These are phyloP conservation scores for Arabis hirsuta DNA, from an alignment of 345 rosid genomes.

Conservation along the genomic window DNA sequence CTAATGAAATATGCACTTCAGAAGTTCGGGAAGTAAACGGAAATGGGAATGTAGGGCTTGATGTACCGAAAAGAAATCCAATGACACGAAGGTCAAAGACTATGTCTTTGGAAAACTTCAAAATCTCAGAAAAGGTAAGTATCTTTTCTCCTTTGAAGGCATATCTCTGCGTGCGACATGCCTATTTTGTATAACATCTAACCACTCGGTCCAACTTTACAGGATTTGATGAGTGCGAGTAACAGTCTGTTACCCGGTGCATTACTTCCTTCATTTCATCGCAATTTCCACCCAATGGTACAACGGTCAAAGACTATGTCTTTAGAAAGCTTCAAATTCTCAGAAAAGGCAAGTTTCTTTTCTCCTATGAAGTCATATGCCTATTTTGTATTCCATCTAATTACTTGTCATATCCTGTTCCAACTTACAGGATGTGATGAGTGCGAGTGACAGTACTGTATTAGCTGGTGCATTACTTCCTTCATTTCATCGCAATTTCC, in stretches of 20 bases:
- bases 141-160: slow-evolving; percentile 45
- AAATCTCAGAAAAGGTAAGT: slow-evolving; percentile 49
- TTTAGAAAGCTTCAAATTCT: slow-evolving; percentile 55
- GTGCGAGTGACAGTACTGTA: slow-evolving; percentile 29
- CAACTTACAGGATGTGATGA: slow-evolving; percentile 33
- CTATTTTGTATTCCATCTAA: not conserved
- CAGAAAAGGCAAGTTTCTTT: slow-evolving; percentile 47
- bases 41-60: slow-evolving; percentile 40
- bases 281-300: slow-evolving; percentile 38
- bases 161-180: not conserved
- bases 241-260: slow-evolving; percentile 1
- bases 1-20: slow-evolving; percentile 50
- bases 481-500: slow-evolving; percentile 14
- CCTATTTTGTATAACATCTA: not conserved
- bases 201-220: slow-evolving; percentile 7
- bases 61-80: slow-evolving; percentile 48
- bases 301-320: slow-evolving; percentile 53
- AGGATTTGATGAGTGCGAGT: slow-evolving; percentile 17
- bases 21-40: slow-evolving; percentile 47
- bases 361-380: slow-evolving; percentile 42
- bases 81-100: slow-evolving; percentile 50
- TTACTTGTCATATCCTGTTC: not conserved
- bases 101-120: slow-evolving; percentile 57
- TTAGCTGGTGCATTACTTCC: slow-evolving; percentile 1
- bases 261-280: too few species aligned